Evolutionary conservation across 2,329 filamentous ascomycete genomes (phyloP).

Genomic region (Fusarium stilboides): DNA sequence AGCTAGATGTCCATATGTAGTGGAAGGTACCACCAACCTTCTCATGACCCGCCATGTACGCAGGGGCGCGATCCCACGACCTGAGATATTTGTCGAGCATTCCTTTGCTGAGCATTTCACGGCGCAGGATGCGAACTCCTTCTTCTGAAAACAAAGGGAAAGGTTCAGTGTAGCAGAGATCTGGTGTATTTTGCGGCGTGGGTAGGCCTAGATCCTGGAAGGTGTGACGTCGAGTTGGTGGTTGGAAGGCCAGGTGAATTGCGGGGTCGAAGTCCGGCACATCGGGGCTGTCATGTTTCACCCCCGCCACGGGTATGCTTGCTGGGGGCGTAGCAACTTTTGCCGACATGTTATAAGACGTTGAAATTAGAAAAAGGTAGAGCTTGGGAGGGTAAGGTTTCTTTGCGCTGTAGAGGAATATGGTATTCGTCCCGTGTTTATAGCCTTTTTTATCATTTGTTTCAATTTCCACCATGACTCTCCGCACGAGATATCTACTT

Average conservation of each 20-base stretch:
- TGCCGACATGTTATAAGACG: neutral
- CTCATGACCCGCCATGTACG: conserved; percentile 9
- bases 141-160: conserved; percentile 8
- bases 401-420: too few species aligned
- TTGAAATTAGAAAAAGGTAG: too few species aligned
- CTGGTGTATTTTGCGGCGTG: neutral
- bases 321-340: neutral
- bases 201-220: conserved; percentile 6
- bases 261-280: conserved; percentile 6
- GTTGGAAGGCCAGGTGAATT: conserved; percentile 7
- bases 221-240: neutral
- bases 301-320: neutral
- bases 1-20: rapidly evolving
- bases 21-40: neutral
- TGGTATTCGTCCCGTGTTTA: too few species aligned
- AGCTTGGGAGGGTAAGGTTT: too few species aligned
- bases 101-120: conserved; percentile 1
- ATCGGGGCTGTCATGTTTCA: neutral
- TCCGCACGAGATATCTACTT: too few species aligned
- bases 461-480: too few species aligned
- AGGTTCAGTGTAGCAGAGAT: conserved; percentile 1
- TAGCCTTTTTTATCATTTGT: too few species aligned
- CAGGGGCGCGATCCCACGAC: conserved; percentile 4
- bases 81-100: conserved; percentile 5
- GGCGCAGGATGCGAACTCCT: neutral